phyloP scores from a whole-genome alignment of 2,329 filamentous ascomycete species.

The Ceratocystis ficicola region DNA sequence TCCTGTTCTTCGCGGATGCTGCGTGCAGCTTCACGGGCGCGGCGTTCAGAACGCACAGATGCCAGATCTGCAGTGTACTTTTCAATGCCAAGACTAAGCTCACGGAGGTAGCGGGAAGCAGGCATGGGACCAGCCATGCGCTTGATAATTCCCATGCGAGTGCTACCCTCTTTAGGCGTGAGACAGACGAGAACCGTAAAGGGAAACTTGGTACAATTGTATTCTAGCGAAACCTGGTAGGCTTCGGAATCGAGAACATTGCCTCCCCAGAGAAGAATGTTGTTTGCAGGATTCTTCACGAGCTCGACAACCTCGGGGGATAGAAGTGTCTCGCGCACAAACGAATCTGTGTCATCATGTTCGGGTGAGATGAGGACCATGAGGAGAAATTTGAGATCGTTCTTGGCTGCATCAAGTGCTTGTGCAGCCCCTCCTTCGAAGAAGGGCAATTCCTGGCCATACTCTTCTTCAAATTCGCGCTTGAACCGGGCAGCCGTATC shows the following conservation, averaged over 20 bases:
- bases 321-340: slow-evolving; percentile 71
- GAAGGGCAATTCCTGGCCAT: slow-evolving; percentile 63
- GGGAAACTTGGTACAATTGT: slow-evolving; percentile 84
- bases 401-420: slow-evolving; percentile 79
- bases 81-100: slow-evolving; percentile 59
- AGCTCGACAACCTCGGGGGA: slow-evolving; percentile 61
- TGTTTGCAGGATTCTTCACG: slow-evolving; percentile 60
- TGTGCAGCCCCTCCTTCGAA: slow-evolving; percentile 84
- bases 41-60: slow-evolving; percentile 60
- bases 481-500: slow-evolving; percentile 84
- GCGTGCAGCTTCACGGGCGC: slow-evolving; percentile 69
- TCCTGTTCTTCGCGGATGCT: slow-evolving; percentile 80
- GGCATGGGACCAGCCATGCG: slow-evolving; percentile 62
- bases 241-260: slow-evolving; percentile 88
- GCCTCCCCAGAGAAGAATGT: slow-evolving; percentile 82
- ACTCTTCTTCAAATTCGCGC: slow-evolving; percentile 89
- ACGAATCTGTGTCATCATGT: slow-evolving; percentile 79
- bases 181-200: slow-evolving; percentile 79
- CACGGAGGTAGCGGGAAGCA: slow-evolving; percentile 58
- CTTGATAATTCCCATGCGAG: slow-evolving; percentile 81
- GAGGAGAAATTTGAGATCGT: slow-evolving; percentile 81
- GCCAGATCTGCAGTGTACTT: slow-evolving; percentile 66
- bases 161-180: slow-evolving; percentile 70
- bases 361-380: slow-evolving; percentile 81
- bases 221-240: slow-evolving; percentile 78